Percentiles rank a stretch among this genome's conserved stretches.
Evolutionary conservation across 2,329 filamentous ascomycete genomes (phyloP).

Genomic region (Acrodontium crateriforme): DNA sequence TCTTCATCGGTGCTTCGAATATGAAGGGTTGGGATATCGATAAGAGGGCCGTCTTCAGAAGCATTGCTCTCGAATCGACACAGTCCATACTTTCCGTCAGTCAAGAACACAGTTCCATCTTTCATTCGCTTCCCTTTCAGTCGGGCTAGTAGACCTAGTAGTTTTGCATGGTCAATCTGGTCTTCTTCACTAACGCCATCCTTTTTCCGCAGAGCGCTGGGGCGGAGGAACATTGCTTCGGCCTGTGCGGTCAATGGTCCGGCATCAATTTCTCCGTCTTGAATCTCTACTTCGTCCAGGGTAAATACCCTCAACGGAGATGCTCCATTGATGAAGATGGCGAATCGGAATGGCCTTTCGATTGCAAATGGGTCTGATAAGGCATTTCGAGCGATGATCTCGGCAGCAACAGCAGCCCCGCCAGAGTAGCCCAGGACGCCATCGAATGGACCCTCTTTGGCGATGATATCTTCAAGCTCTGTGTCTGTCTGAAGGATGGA

Average conservation of each 20-base stretch:
- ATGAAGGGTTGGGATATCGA: slow-evolving; percentile 7
- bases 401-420: slow-evolving; percentile 6
- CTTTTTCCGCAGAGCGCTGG: slow-evolving; percentile 4
- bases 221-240: slow-evolving; percentile 7
- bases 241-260: slow-evolving; percentile 2
- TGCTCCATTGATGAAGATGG: slow-evolving; percentile 7
- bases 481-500: slow-evolving; percentile 6
- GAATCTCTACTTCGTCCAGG: slow-evolving; percentile 3
- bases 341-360: slow-evolving; percentile 5
- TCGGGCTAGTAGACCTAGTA: slow-evolving; percentile 2
- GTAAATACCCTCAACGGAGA: slow-evolving; percentile 5
- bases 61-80: slow-evolving; percentile 4
- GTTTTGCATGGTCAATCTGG: slow-evolving; percentile 5
- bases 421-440: slow-evolving; percentile 5
- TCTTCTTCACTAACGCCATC: slow-evolving; percentile 7
- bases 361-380: slow-evolving; percentile 5
- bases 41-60: slow-evolving; percentile 2
- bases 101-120: slow-evolving; percentile 6
- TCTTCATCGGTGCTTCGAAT: slow-evolving; percentile 6
- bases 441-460: slow-evolving; percentile 6
- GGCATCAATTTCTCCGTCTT: slow-evolving; percentile 2
- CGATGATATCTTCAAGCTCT: slow-evolving; percentile 4
- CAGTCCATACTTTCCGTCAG: slow-evolving; percentile 5
- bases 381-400: slow-evolving; percentile 2
- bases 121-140: slow-evolving; percentile 4